Evolutionary conservation across 176 grass and related monocot species (phyloP).

Genomic region (Triticum aestivum): IWGSC_CS_RefSeq_v2.1 NC_057809.1:456327553-456328052

Average conservation of each 20-base stretch:
- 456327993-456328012: not conserved
- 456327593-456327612: too few species aligned
- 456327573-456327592: too few species aligned
- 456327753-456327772: not conserved
- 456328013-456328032: constrained; percentile 10
- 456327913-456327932: not conserved
- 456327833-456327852: not conserved
- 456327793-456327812: not conserved
- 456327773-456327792: not conserved
- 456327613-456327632: too few species aligned
- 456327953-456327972: not conserved
- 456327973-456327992: not conserved
- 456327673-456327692: too few species aligned
- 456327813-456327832: not conserved
- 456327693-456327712: not conserved
- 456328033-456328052: not conserved
- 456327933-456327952: not conserved
- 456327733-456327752: not conserved
- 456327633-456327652: too few species aligned
- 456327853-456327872: not conserved
- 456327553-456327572: too few species aligned
- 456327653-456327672: too few species aligned
- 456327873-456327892: not conserved
- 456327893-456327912: not conserved
- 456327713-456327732: not conserved